A percentile compares a stretch with the other conserved stretches of the same genome.
These are phyloP conservation scores for Ulota crispa DNA, from an alignment of 225 moss, liverwort and hornwort species.

Conservation along the genomic window DNA sequence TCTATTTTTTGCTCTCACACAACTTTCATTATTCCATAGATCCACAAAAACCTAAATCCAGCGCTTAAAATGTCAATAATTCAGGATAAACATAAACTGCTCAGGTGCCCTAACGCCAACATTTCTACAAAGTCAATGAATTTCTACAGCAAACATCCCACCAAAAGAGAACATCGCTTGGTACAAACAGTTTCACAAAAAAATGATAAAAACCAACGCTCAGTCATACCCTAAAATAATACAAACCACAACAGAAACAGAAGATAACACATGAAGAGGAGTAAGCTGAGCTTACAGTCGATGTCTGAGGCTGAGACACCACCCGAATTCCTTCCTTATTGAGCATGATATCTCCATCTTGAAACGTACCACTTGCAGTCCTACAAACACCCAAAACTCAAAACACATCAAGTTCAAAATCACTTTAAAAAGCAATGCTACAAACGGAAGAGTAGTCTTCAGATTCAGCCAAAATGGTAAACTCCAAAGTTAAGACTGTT, in stretches of 20 bases:
- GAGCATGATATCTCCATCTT: constrained; percentile 67
- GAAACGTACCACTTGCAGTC: constrained; percentile 63
- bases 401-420: background rate
- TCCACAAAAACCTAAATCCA: background rate
- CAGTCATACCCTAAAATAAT: background rate
- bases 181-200: background rate
- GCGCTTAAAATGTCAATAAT: background rate
- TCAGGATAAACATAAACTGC: background rate
- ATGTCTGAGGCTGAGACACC: constrained; percentile 53
- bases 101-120: background rate
- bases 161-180: no score
- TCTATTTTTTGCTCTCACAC: background rate
- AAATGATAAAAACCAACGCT: background rate
- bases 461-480: background rate
- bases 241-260: background rate
- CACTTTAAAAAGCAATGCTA: background rate
- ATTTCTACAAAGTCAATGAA: background rate
- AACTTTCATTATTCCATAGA: background rate
- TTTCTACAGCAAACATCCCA: background rate
- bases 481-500: constrained; percentile 5
- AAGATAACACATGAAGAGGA: background rate
- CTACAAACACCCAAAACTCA: constrained; percentile 22
- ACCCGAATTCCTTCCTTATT: constrained; percentile 65
- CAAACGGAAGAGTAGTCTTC: background rate
- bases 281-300: constrained; percentile 40